phyloP scores from a whole-genome alignment of 208 protist species.

The Herpetomonas tarakana region DNA sequence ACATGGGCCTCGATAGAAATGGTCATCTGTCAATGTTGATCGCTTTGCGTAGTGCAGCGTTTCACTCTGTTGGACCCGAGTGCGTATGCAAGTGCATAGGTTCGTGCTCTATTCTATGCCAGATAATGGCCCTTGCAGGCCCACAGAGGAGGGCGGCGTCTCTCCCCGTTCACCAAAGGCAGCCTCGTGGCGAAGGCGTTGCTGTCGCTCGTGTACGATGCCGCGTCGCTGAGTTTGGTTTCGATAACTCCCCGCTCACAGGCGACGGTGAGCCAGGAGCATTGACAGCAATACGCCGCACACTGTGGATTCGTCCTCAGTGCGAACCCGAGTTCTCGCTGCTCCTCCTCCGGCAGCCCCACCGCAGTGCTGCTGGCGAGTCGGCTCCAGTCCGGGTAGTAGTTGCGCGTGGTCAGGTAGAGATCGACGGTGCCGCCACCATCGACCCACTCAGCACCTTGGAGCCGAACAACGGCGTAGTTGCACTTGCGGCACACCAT shows the following conservation, averaged over 20 bases:
- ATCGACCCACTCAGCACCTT: slow-evolving; percentile 73
- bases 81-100: too few relatives aligned
- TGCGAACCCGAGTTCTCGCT: slow-evolving; percentile 17
- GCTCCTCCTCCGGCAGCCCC: slow-evolving; percentile 22
- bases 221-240: slow-evolving; percentile 47
- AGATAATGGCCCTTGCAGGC: slow-evolving; percentile 55
- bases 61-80: too few relatives aligned
- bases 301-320: slow-evolving; percentile 20
- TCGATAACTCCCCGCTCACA: slow-evolving; percentile 38
- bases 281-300: slow-evolving; percentile 88
- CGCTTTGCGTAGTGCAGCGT: too few relatives aligned
- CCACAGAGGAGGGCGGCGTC: slow-evolving; percentile 71
- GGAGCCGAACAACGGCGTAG: slow-evolving; percentile 76
- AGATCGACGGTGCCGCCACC: slow-evolving; percentile 43
- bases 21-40: too few relatives aligned
- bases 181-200: slow-evolving; percentile 55
- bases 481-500: slow-evolving; percentile 71
- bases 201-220: slow-evolving; percentile 13
- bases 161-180: slow-evolving; percentile 29
- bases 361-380: slow-evolving; percentile 52
- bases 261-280: slow-evolving; percentile 75
- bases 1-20: too few relatives aligned
- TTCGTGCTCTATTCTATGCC: too few relatives aligned
- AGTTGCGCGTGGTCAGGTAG: slow-evolving; percentile 85
- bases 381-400: slow-evolving; percentile 85